phyloP scores from a whole-genome alignment of 2,329 filamentous ascomycete species.

The Metarhizium robertsii region DNA sequence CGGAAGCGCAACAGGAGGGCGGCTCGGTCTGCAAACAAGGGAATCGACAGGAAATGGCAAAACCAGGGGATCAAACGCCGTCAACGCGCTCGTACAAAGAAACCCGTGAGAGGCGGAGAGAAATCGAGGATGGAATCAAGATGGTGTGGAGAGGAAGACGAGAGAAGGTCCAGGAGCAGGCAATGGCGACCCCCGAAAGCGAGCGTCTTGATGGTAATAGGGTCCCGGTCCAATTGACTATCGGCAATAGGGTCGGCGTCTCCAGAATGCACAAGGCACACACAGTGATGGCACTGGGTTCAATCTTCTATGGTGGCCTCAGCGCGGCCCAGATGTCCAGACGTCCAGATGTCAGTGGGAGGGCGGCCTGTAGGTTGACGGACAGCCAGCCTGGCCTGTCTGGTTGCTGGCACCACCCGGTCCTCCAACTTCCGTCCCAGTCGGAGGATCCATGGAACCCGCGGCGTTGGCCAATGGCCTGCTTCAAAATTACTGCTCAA shows the following conservation, averaged over 20 bases:
- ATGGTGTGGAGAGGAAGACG: conserved; percentile 2
- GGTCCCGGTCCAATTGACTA: background rate
- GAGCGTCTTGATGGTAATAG: background rate
- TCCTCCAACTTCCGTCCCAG: conserved; percentile 15
- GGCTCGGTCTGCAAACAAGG: background rate
- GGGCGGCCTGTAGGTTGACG: no score
- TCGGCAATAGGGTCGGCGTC: no score
- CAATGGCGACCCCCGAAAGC: background rate
- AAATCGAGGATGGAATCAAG: background rate
- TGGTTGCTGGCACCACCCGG: conserved; percentile 15
- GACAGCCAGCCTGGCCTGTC: background rate
- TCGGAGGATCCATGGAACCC: background rate
- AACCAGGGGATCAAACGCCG: background rate
- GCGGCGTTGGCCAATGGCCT: conserved; percentile 15
- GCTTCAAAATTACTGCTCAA: conserved; percentile 18
- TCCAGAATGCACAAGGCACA: no score
- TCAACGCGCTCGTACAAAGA: background rate
- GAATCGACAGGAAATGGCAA: background rate
- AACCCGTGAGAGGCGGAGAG: conserved; percentile 2
- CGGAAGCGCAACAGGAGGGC: background rate
- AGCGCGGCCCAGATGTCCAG: no score
- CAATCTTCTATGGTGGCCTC: no score
- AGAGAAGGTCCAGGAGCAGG: background rate
- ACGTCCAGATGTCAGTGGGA: no score
- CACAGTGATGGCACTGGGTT: no score